These are phyloP conservation scores for Fusarium subglutinans DNA, from an alignment of 2,329 filamentous ascomycete species.

Conservation along the genomic window DNA sequence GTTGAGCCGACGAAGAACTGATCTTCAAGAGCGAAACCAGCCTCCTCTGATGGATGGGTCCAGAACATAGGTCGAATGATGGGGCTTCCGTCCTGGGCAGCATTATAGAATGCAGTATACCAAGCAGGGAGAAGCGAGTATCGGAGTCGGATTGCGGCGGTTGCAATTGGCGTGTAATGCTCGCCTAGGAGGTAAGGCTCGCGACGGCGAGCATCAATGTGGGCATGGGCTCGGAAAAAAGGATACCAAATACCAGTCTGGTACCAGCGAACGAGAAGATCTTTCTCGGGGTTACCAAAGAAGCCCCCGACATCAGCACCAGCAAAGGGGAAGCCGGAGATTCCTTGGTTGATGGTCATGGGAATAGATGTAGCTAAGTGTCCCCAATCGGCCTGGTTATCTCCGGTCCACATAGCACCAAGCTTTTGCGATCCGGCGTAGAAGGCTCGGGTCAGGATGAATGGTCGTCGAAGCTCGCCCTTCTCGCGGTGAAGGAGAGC, in stretches of 20 bases:
- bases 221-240: slow-evolving; percentile 96
- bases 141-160: slow-evolving; percentile 84
- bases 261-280: slow-evolving; percentile 94
- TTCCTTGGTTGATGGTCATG: slow-evolving; percentile 93
- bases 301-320: slow-evolving; percentile 98
- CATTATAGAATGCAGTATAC: slow-evolving; percentile 97
- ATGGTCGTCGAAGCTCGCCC: slow-evolving; percentile 85
- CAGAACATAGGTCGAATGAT: slow-evolving; percentile 95
- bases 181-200: slow-evolving; percentile 91
- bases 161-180: slow-evolving; percentile 86
- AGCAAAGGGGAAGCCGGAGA: slow-evolving; percentile 91
- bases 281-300: slow-evolving; percentile 95
- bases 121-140: slow-evolving; percentile 91
- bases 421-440: slow-evolving; percentile 89
- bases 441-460: slow-evolving; percentile 92
- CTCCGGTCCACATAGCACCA: slow-evolving; percentile 98
- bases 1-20: slow-evolving; percentile 92
- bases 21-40: slow-evolving; percentile 88
- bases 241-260: slow-evolving; percentile 97
- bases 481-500: slow-evolving; percentile 86
- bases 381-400: slow-evolving; percentile 93
- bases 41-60: slow-evolving; percentile 85
- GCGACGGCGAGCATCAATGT: slow-evolving; percentile 93
- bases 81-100: slow-evolving; percentile 82
- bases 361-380: slow-evolving; percentile 90